Conservation (phyloP, 148 eudicot species). For the Vaccinium corymbosum region DNA sequence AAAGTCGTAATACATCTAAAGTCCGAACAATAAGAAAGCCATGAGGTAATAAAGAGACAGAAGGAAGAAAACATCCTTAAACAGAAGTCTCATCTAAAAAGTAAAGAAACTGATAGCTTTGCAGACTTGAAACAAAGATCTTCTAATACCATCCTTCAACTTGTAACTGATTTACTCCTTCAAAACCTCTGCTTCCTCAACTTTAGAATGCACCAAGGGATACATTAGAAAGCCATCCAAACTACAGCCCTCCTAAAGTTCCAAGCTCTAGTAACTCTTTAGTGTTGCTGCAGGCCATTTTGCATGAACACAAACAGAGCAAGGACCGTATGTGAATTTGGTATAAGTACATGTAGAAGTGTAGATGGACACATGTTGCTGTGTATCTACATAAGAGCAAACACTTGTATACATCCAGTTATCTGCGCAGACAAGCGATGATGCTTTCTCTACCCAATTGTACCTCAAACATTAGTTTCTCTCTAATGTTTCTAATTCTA, state of each 20-base stretch:
- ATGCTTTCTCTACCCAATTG: too few species aligned
- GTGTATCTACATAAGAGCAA: too few species aligned
- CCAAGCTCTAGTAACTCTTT: too few species aligned
- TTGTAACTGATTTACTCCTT: neutral
- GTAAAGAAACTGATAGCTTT: neutral
- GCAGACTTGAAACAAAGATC: neutral
- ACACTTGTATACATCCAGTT: too few species aligned
- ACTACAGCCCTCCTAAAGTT: neutral
- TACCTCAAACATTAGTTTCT: too few species aligned
- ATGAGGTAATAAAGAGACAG: neutral
- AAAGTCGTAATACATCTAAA: neutral
- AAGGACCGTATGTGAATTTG: too few species aligned
- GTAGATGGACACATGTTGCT: too few species aligned
- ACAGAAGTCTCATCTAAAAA: neutral
- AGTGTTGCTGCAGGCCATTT: too few species aligned
- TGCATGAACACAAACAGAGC: too few species aligned
- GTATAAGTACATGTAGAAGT: too few species aligned
- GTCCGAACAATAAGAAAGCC: neutral
- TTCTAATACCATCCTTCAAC: neutral
- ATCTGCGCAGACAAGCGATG: too few species aligned
- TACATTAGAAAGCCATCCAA: neutral
- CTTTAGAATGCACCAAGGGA: neutral
- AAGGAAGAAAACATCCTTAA: slow-evolving; percentile 1
- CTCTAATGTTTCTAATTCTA: too few species aligned
- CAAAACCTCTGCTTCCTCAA: neutral